phyloP scores from a whole-genome alignment of 352 stramenopile genomes.

The Peronosclerospora sorghi region DNA sequence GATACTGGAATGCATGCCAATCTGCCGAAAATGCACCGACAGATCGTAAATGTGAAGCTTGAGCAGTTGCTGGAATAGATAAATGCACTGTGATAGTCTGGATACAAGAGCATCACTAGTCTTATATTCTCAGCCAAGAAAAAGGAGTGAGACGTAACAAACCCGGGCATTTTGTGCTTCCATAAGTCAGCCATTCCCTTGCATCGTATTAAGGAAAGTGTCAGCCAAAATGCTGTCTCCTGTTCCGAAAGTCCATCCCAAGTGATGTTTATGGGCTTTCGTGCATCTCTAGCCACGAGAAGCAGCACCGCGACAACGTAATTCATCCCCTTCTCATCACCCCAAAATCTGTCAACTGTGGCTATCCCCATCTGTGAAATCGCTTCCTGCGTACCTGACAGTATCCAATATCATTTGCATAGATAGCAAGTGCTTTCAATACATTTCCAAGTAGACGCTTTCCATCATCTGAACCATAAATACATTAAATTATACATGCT shows the following conservation, averaged over 20 bases:
- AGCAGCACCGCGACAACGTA: slow-evolving; percentile 63
- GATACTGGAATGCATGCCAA: slow-evolving; percentile 76
- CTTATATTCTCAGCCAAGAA: too few relatives aligned
- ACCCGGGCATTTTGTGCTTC: slow-evolving; percentile 73
- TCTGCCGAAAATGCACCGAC: slow-evolving; percentile 47
- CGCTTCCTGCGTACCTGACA: slow-evolving; percentile 40
- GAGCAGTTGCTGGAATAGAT: slow-evolving; percentile 66
- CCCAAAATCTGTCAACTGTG: slow-evolving; percentile 1
- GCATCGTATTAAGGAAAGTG: slow-evolving; percentile 38
- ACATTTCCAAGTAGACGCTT: slow-evolving; percentile 53
- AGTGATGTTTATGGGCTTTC: slow-evolving; percentile 1
- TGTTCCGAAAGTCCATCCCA: slow-evolving; percentile 20
- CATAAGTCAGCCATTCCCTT: slow-evolving; percentile 59
- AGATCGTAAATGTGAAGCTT: slow-evolving; percentile 56
- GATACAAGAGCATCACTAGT: not conserved
- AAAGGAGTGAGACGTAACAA: not conserved
- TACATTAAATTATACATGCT: slow-evolving; percentile 3
- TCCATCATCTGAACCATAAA: slow-evolving; percentile 29
- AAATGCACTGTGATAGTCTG: slow-evolving; percentile 62
- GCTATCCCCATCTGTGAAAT: not conserved
- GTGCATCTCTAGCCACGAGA: slow-evolving; percentile 27
- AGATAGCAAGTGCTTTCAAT: slow-evolving; percentile 48
- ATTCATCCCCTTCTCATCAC: slow-evolving; percentile 59
- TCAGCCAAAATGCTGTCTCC: slow-evolving; percentile 51
- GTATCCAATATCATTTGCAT: slow-evolving; percentile 54